These are phyloP conservation scores for Leishmania tarentolae DNA, from an alignment of 208 protist genomes.

Conservation along the genomic window DNA sequence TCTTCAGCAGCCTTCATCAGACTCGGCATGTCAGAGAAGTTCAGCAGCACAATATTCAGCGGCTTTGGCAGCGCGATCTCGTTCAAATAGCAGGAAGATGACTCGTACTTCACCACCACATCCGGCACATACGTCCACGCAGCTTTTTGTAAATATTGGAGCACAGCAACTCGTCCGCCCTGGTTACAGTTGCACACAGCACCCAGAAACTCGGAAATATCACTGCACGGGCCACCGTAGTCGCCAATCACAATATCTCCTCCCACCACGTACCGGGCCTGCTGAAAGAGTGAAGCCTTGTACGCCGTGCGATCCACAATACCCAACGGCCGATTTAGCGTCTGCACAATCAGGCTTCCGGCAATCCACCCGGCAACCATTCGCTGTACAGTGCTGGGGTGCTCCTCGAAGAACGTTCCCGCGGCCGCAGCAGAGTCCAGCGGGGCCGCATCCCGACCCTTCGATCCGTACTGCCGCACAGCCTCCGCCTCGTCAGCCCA, in stretches of 20 bases:
- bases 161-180: slow-evolving; percentile 1
- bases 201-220: slow-evolving; percentile 16
- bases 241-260: slow-evolving; percentile 63
- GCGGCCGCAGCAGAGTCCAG: neutral
- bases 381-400: slow-evolving; percentile 19
- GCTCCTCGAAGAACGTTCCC: slow-evolving; percentile 14
- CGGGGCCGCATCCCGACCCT: neutral
- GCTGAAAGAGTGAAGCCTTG: slow-evolving; percentile 36
- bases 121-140: neutral
- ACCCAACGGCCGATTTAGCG: slow-evolving; percentile 18
- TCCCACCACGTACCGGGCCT: slow-evolving; percentile 53
- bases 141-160: neutral
- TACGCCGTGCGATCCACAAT: slow-evolving; percentile 24
- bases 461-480: neutral
- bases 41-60: neutral
- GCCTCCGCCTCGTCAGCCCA: neutral
- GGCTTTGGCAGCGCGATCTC: neutral
- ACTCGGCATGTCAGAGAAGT: neutral
- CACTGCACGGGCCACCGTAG: slow-evolving; percentile 42
- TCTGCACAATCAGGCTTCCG: slow-evolving; percentile 26
- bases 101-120: neutral
- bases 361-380: slow-evolving; percentile 52
- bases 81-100: slow-evolving; percentile 6
- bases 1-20: neutral
- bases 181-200: slow-evolving; percentile 49